These are phyloP conservation scores for Microsporum ferrugineum DNA, from an alignment of 2,329 filamentous ascomycete species.

Conservation along the genomic window DNA sequence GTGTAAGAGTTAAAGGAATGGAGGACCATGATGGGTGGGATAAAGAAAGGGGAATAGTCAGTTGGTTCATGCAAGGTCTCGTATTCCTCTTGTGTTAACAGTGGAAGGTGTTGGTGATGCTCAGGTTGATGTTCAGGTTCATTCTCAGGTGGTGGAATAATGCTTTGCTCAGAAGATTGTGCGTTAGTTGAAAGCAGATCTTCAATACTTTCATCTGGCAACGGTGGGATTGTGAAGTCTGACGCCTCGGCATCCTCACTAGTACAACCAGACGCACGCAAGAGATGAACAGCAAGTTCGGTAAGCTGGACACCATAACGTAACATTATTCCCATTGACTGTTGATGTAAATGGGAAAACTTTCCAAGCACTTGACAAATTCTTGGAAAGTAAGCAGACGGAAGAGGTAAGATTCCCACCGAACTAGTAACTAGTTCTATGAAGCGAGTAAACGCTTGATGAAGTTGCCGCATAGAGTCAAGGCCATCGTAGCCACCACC, in stretches of 20 bases:
- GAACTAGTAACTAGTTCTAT: slow-evolving; percentile 10
- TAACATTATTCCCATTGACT: background rate
- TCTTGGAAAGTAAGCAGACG: background rate
- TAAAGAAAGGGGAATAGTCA: slow-evolving; percentile 10
- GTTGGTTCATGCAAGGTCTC: slow-evolving; percentile 6
- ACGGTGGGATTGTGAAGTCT: background rate
- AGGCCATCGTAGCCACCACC: background rate
- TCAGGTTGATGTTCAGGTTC: background rate
- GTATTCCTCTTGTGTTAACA: slow-evolving; percentile 10
- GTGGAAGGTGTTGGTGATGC: background rate
- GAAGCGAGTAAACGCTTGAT: background rate
- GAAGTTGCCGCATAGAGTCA: background rate
- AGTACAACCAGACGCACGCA: background rate
- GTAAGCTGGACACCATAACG: background rate
- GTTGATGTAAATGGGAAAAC: background rate
- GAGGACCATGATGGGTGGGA: slow-evolving; percentile 9
- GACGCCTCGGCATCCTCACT: background rate
- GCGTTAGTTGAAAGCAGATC: background rate
- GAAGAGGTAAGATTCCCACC: background rate
- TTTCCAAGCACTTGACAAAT: slow-evolving; percentile 5
- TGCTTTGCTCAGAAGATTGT: background rate
- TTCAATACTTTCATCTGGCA: background rate
- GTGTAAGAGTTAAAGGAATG: slow-evolving; percentile 6
- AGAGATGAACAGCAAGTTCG: background rate
- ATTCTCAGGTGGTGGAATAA: background rate